Conservation (phyloP, 2,329 filamentous ascomycete species). For the Ceratocystis lukuohia region DNA sequence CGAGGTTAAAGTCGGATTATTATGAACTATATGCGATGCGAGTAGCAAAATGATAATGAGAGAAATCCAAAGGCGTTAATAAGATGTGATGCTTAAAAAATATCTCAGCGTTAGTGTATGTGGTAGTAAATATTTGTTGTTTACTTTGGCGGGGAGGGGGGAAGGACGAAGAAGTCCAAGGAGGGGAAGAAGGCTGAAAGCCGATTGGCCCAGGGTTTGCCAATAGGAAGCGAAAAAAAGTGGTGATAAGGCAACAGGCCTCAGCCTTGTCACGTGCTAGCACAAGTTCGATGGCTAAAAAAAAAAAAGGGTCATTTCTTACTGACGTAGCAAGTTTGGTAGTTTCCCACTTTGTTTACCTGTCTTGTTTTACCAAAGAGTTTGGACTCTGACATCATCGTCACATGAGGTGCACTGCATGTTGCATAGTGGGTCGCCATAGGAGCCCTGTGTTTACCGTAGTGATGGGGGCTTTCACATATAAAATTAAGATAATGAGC, state of each 20-base stretch:
- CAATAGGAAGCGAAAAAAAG: neutral
- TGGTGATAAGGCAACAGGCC: neutral
- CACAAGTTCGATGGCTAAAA: neutral
- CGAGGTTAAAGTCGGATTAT: neutral
- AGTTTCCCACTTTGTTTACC: neutral
- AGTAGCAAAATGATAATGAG: neutral
- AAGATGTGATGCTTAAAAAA: neutral
- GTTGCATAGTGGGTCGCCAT: too few species aligned
- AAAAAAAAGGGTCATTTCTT: neutral
- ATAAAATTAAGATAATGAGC: neutral
- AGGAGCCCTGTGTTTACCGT: too few species aligned
- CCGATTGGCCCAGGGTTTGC: neutral
- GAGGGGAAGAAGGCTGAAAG: constrained; percentile 2
- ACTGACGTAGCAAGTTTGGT: neutral
- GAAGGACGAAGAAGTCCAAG: neutral
- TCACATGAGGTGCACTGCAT: too few species aligned
- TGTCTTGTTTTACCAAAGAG: neutral
- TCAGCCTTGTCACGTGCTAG: constrained; percentile 2
- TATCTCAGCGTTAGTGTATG: neutral
- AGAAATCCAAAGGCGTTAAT: neutral
- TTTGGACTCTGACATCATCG: neutral
- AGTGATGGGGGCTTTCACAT: too few species aligned
- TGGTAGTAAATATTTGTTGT: neutral
- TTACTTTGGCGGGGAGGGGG: neutral
- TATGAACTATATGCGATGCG: neutral